Evolutionary conservation across 306 rosid species (phyloP), one percentile per base, ranked within the genome.

Genomic region (Quercus aquifolioides): DNA sequence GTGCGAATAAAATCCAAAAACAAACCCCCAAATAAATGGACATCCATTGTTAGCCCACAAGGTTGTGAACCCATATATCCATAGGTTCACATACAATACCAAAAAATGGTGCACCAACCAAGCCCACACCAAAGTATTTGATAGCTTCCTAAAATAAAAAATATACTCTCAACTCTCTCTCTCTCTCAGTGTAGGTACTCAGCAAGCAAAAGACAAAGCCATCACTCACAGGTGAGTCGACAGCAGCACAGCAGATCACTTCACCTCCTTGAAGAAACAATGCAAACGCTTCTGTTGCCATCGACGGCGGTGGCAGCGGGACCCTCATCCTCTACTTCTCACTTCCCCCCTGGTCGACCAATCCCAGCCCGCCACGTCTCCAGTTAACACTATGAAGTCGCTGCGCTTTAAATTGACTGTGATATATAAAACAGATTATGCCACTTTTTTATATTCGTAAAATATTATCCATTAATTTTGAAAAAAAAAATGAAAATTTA

Each of bases 231-330:
- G 63, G 9, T 19, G 63, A 58, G 5, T 58, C 28, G 4, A 7
- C n/a, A n/a, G n/a, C 30, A 58, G 62, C 26, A 57, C 2, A 31
- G 23, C 52, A 28, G 72, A 25, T 19, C 67, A 5, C 71, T 11
- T 57, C 58, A 11, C 55, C 73, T 28, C 54, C 25, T 13, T 19
- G 31, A 49, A 51, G 55, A 25, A 55, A 75, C 72, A 54, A 96
- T 96, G 98, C 97, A 91, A 78, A 87, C 92, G 64, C 90, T 90
- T 8, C 87, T 91, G 23, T 76, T 84, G 81, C 94, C 94, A 88
- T 89, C 91, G 3, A 58, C 84, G 79, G 78, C 70, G 51, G 87
- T 82, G 96, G 91, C 84, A 54, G 56, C 18, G 72, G 72, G 72
- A 67, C 54, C 54, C 17, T 67, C 84, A 1, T 28, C 81, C 21